These are phyloP conservation scores for Otatea glauca DNA, from an alignment of 176 grass and related monocot genomes.

Conservation along the genomic window DNA sequence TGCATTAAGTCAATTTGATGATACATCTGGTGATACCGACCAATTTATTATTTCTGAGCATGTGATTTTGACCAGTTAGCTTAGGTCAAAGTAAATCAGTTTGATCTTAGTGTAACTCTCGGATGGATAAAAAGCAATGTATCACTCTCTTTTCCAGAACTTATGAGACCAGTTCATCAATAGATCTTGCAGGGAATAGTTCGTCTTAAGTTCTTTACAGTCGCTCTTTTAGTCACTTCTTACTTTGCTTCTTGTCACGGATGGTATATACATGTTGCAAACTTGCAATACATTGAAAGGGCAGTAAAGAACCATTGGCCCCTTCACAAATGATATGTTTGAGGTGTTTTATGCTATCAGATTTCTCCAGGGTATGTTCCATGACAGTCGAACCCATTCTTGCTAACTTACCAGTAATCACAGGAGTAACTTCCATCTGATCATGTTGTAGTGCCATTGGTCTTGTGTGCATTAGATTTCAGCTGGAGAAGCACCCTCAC, in stretches of 20 bases:
- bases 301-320: not conserved
- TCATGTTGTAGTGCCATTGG: not conserved
- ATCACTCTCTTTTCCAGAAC: not conserved
- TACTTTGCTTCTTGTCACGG: slow-evolving; percentile 34
- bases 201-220: not conserved
- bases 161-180: not conserved
- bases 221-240: not conserved
- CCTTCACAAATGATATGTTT: not conserved
- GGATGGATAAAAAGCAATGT: not conserved
- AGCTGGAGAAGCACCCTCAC: slow-evolving; percentile 29
- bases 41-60: not conserved
- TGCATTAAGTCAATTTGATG: not conserved
- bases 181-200: not conserved
- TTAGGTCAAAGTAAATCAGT: slow-evolving; percentile 6
- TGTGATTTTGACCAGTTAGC: slow-evolving; percentile 15
- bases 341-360: slow-evolving; percentile 1
- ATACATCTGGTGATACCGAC: not conserved
- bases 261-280: slow-evolving; percentile 21
- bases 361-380: not conserved
- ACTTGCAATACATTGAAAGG: not conserved
- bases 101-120: not conserved
- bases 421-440: slow-evolving; percentile 5
- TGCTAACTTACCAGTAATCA: not conserved
- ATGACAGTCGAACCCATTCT: not conserved
- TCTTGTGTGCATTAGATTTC: slow-evolving; percentile 48